Conservation (phyloP, 2,329 filamentous ascomycete genomes). For the Shiraia sp. region DNA sequence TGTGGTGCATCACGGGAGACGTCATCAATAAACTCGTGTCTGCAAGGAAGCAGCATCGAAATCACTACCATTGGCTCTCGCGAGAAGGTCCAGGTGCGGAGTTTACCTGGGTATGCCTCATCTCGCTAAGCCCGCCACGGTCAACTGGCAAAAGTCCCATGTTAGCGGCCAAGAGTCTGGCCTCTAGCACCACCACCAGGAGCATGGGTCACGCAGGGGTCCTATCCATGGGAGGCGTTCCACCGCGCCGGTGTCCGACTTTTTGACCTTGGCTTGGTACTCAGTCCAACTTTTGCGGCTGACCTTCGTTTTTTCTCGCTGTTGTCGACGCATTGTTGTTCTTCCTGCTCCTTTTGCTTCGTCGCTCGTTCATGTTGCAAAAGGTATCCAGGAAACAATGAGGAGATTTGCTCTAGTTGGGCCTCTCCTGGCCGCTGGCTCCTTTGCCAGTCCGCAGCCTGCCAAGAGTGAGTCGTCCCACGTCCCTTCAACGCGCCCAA, state of each 20-base stretch:
- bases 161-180: too few relatives aligned
- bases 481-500: not conserved
- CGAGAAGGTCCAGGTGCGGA: too few relatives aligned
- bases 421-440: conserved; percentile 19
- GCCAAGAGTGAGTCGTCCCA: conserved; percentile 22
- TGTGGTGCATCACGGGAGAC: not conserved
- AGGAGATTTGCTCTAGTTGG: conserved; percentile 23
- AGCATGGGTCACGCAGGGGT: conserved; percentile 27
- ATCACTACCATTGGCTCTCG: too few relatives aligned
- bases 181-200: too few relatives aligned
- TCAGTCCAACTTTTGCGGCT: conserved; percentile 4
- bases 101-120: too few relatives aligned
- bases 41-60: not conserved
- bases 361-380: conserved; percentile 28
- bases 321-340: conserved; percentile 6
- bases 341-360: conserved; percentile 17
- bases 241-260: conserved; percentile 6
- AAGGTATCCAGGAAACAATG: conserved; percentile 26
- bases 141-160: too few relatives aligned
- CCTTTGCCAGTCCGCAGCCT: conserved; percentile 9
- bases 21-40: not conserved
- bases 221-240: conserved; percentile 27
- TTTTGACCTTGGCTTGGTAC: conserved; percentile 9
- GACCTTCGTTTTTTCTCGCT: conserved; percentile 10
- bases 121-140: too few relatives aligned